Evolutionary conservation across 352 stramenopile species (phyloP).

Genomic region (Phytophthora idaei): DNA sequence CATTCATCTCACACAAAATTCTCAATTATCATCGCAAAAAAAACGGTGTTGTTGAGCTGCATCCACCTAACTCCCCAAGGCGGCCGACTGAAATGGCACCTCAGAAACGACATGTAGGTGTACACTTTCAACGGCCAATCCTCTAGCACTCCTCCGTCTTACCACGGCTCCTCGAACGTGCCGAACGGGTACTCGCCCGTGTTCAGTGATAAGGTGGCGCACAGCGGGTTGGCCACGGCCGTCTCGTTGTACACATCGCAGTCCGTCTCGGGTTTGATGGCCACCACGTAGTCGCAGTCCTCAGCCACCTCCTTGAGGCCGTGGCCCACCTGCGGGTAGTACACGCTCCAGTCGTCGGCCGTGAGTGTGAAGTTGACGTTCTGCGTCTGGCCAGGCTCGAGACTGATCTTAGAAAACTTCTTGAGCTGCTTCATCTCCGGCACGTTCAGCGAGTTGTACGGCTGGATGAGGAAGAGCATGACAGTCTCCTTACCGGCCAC

Average conservation of each 20-base stretch:
- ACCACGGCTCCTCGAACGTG: slow-evolving; percentile 30
- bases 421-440: slow-evolving; percentile 34
- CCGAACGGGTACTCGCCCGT: slow-evolving; percentile 36
- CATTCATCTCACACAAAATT: too few species aligned
- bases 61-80: too few species aligned
- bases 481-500: slow-evolving; percentile 25
- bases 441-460: slow-evolving; percentile 24
- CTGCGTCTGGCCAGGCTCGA: slow-evolving; percentile 38
- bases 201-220: slow-evolving; percentile 43
- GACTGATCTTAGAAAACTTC: slow-evolving; percentile 54
- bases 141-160: slow-evolving; percentile 7
- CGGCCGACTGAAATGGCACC: too few species aligned
- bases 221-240: slow-evolving; percentile 31
- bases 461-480: slow-evolving; percentile 33
- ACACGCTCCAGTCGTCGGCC: slow-evolving; percentile 38
- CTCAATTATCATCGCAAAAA: too few species aligned
- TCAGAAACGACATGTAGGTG: too few species aligned
- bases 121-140: neutral
- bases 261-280: slow-evolving; percentile 64
- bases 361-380: slow-evolving; percentile 49
- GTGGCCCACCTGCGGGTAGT: slow-evolving; percentile 58
- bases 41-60: too few species aligned
- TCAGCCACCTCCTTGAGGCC: slow-evolving; percentile 53
- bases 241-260: slow-evolving; percentile 45
- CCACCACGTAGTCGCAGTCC: slow-evolving; percentile 58